Evolutionary conservation across 352 stramenopile genomes (phyloP), one percentile per base, ranked within the genome.

Genomic region (Globisporangium mamillatum): DNA sequence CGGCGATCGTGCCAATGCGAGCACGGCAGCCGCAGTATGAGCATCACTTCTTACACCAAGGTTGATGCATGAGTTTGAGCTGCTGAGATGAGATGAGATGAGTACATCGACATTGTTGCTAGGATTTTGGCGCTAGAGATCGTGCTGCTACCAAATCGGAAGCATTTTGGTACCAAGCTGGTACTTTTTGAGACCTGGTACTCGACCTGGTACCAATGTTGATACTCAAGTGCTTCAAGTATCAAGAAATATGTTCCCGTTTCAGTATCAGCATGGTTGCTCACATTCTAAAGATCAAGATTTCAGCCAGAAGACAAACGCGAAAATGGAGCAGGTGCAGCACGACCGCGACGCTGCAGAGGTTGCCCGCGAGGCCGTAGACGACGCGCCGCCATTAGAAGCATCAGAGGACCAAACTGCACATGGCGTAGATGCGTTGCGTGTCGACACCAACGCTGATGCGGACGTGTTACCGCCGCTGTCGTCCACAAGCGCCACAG

Each of bases 1-100:
- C 61, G 4, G 53, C 46, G 29, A 20, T 50, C 1, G n/a, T 68
- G 24, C 22, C 63, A 4, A 60, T 67, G 46, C 61, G 61, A 46
- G 8, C 12, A 60, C 22, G 29, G 5, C 62, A 24, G 22, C 55
- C 18, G 59, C 61, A 56, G 20, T 20, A 59, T 24, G 22, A 63
- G 22, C 22, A 12, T 2, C 60, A 6, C 1, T 14, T 4, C 1
- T 16, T 3, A 25, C 38, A 68, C 38, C 5, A 52, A 22, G 44
- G 44, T n/a, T 52, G 18, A 52, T 52, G 9, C 7, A 22, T n/a
- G 4, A 50, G 14, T 20, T 50, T 50, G 41, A 52, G 16, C 22
- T 22, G 5, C 5, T 20, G 18, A 22, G 18, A 52, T 52, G 2
- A 27, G 25, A 27, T 27, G 25, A 32, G 27, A 32, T 32, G 27